A percentile compares a stretch with the other conserved stretches of the same genome.
Conservation (phyloP, 768 basidiomycete species). For the Kwoniella sp. region DNA sequence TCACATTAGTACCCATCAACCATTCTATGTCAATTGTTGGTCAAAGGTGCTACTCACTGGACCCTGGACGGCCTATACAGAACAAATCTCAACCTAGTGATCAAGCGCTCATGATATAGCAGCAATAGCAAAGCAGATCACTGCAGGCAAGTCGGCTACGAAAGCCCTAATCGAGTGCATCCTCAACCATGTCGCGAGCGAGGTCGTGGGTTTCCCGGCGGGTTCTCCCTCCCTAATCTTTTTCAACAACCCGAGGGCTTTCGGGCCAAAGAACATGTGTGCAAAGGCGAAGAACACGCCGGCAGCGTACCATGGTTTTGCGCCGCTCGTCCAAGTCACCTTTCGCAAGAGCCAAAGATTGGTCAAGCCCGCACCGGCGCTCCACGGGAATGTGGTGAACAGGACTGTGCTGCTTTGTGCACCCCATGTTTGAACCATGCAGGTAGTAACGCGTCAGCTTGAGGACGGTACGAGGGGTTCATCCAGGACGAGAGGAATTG, state of each 20-base stretch:
- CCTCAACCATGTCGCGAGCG: slow-evolving; percentile 6
- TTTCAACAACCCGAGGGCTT: slow-evolving; percentile 4
- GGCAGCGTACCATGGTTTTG: neutral
- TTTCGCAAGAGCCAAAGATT: slow-evolving; percentile 6
- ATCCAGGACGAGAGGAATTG: slow-evolving; percentile 15
- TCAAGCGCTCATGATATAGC: neutral
- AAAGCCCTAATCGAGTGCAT: slow-evolving; percentile 10
- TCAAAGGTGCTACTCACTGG: too few relatives aligned
- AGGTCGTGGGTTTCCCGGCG: slow-evolving; percentile 1
- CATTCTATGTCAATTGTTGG: too few relatives aligned
- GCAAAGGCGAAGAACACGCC: slow-evolving; percentile 2
- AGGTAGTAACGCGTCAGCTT: neutral
- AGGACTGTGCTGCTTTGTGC: neutral
- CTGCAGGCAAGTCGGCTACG: slow-evolving; percentile 11
- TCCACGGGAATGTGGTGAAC: slow-evolving; percentile 6
- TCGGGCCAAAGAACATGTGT: slow-evolving; percentile 15
- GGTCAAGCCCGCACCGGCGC: slow-evolving; percentile 1
- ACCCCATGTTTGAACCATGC: slow-evolving; percentile 9
- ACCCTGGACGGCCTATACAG: too few relatives aligned
- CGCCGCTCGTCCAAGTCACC: neutral
- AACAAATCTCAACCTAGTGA: too few relatives aligned
- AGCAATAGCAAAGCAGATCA: slow-evolving; percentile 8
- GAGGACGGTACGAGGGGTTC: neutral
- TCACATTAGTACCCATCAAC: too few relatives aligned
- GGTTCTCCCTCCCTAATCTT: slow-evolving; percentile 14